A percentile compares a stretch with the other conserved stretches of the same genome.
Evolutionary conservation across 2,329 filamentous ascomycete genomes (phyloP).

Genomic region (Penicillium sp.): DNA sequence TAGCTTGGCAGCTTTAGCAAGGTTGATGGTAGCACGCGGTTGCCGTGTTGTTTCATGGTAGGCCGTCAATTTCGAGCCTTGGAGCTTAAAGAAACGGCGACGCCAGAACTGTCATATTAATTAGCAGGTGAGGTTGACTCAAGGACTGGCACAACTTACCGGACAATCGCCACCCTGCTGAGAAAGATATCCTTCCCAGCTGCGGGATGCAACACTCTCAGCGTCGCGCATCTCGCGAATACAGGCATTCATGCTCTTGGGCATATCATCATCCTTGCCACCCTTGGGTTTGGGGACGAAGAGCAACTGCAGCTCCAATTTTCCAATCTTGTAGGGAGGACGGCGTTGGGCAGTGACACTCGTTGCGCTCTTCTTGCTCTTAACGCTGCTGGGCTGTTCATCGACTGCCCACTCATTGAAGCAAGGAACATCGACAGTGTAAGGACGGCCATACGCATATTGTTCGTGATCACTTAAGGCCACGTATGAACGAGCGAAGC

Average conservation of each 20-base stretch:
- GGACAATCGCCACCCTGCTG: conserved; percentile 98
- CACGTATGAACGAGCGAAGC: conserved; percentile 91
- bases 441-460: conserved; percentile 82
- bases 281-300: conserved; percentile 93
- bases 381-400: conserved; percentile 80
- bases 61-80: conserved; percentile 86
- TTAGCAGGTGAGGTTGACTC: neutral
- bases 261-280: conserved; percentile 90
- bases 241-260: conserved; percentile 98
- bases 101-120: conserved; percentile 76
- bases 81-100: conserved; percentile 92
- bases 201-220: conserved; percentile 73
- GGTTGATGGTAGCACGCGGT: conserved; percentile 93
- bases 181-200: conserved; percentile 86
- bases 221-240: conserved; percentile 91
- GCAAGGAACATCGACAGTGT: conserved; percentile 84
- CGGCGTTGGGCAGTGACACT: conserved; percentile 62
- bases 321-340: conserved; percentile 95
- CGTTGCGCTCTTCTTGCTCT: conserved; percentile 79
- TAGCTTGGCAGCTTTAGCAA: conserved; percentile 86
- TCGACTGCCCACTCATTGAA: conserved; percentile 99
- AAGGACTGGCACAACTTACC: conserved; percentile 61
- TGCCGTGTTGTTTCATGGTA: conserved; percentile 96
- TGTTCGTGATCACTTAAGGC: conserved; percentile 90
- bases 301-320: conserved; percentile 87